Percentiles rank a stretch among this genome's conserved stretches.
These are phyloP conservation scores for Tuber borchii DNA, from an alignment of 495 filamentous ascomycete genomes.

Conservation along the genomic window DNA sequence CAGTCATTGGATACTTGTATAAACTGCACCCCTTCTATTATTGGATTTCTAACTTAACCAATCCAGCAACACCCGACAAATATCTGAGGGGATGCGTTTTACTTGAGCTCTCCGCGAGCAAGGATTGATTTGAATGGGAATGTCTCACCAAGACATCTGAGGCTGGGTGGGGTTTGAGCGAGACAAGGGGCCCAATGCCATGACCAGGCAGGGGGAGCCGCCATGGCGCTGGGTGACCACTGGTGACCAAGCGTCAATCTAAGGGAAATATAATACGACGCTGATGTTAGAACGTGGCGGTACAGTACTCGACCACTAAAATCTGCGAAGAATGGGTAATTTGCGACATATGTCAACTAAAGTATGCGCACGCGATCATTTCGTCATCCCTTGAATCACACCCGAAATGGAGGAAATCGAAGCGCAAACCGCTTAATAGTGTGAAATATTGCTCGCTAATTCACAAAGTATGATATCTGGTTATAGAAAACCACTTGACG, in stretches of 20 bases:
- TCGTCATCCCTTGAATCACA: too few relatives aligned
- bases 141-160: background rate
- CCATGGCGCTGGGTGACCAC: background rate
- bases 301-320: too few relatives aligned
- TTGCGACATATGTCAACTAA: too few relatives aligned
- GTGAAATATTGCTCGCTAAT: too few relatives aligned
- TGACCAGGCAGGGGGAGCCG: background rate
- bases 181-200: background rate
- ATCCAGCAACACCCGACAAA: background rate
- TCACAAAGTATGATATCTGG: too few relatives aligned
- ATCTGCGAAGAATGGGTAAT: too few relatives aligned
- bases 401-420: too few relatives aligned
- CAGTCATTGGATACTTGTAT: background rate
- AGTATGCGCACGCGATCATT: too few relatives aligned
- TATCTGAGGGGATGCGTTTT: background rate
- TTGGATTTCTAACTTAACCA: background rate
- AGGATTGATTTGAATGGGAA: background rate
- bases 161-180: background rate
- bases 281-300: too few relatives aligned
- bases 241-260: background rate
- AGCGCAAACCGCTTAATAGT: too few relatives aligned
- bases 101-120: background rate
- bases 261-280: too few relatives aligned
- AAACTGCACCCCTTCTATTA: background rate
- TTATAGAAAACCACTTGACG: too few relatives aligned